Evolutionary conservation across 2,329 filamentous ascomycete species (phyloP).

Genomic region (Verticillium nonalfalfae): DNA sequence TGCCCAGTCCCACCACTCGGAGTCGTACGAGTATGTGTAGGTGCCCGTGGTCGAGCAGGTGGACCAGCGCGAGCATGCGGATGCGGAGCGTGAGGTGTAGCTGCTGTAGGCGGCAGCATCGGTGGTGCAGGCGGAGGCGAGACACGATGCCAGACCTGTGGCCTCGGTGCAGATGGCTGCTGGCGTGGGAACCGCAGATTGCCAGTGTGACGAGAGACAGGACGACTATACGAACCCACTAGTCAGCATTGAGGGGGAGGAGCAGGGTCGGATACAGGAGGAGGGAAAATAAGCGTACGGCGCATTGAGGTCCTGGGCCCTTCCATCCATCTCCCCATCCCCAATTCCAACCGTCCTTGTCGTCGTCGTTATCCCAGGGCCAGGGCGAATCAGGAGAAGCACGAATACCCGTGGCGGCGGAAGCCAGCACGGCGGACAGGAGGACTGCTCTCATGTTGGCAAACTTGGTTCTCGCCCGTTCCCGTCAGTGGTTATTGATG

Average conservation of each 20-base stretch:
- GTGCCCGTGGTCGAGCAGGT: constrained; percentile 14
- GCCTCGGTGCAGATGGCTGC: constrained; percentile 13
- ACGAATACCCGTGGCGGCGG: background rate
- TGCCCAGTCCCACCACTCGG: constrained; percentile 6
- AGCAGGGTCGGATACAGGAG: background rate
- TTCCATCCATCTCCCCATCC: background rate
- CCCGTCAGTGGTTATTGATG: too few relatives aligned
- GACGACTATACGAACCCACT: background rate
- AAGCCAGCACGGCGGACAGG: background rate
- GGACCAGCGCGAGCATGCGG: constrained; percentile 14
- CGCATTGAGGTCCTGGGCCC: background rate
- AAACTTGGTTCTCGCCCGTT: too few relatives aligned
- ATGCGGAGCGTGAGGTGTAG: constrained; percentile 14
- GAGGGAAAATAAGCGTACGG: background rate
- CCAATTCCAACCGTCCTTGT: background rate
- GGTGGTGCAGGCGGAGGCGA: constrained; percentile 14
- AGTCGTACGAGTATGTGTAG: constrained; percentile 16
- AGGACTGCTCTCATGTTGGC: background rate
- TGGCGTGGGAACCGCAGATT: constrained; percentile 14
- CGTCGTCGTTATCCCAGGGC: background rate
- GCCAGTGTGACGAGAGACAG: constrained; percentile 18
- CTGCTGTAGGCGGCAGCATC: constrained; percentile 9
- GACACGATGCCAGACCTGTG: constrained; percentile 12
- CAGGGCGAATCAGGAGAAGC: background rate
- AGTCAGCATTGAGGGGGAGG: background rate